Evolutionary conservation across 805 yeast genomes (phyloP).

Genomic region (Ogataea philodendri): DNA sequence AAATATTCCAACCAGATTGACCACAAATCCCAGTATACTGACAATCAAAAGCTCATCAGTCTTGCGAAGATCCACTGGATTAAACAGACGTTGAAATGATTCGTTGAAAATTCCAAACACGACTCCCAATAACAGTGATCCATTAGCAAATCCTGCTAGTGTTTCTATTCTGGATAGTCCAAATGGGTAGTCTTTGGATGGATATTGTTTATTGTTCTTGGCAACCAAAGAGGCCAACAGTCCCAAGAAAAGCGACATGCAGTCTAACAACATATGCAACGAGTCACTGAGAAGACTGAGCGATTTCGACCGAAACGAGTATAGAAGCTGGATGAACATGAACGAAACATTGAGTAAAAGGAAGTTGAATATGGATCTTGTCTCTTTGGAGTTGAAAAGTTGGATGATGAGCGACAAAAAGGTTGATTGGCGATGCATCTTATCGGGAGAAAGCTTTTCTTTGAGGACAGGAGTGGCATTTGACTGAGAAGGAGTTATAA

Average conservation of each 20-base stretch:
- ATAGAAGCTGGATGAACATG: constrained; percentile 90
- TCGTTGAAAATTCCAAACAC: constrained; percentile 86
- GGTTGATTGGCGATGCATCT: constrained; percentile 14
- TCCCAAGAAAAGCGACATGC: constrained; percentile 86
- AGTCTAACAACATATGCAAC: constrained; percentile 94
- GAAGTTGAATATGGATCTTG: constrained; percentile 86
- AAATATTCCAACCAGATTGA: constrained; percentile 87
- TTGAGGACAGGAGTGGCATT: neutral
- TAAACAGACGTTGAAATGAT: constrained; percentile 74
- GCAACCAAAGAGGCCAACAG: constrained; percentile 70
- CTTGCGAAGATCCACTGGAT: constrained; percentile 74
- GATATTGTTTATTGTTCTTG: constrained; percentile 27
- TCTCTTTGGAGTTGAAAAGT: constrained; percentile 56
- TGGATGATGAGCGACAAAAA: constrained; percentile 31
- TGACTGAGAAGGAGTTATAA: constrained; percentile 18
- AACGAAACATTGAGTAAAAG: constrained; percentile 81
- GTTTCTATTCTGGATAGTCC: constrained; percentile 85
- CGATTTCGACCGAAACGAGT: constrained; percentile 90
- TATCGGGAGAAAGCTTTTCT: constrained; percentile 1
- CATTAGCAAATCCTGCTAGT: constrained; percentile 93
- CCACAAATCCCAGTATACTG: constrained; percentile 78
- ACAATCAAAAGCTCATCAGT: constrained; percentile 85
- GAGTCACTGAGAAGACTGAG: constrained; percentile 90
- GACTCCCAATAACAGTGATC: constrained; percentile 81
- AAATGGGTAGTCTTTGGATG: constrained; percentile 62